Percentiles rank a stretch among this genome's conserved stretches.
Conservation (phyloP, 2,329 filamentous ascomycete genomes). For the Alternaria novae-zelandiae region DNA sequence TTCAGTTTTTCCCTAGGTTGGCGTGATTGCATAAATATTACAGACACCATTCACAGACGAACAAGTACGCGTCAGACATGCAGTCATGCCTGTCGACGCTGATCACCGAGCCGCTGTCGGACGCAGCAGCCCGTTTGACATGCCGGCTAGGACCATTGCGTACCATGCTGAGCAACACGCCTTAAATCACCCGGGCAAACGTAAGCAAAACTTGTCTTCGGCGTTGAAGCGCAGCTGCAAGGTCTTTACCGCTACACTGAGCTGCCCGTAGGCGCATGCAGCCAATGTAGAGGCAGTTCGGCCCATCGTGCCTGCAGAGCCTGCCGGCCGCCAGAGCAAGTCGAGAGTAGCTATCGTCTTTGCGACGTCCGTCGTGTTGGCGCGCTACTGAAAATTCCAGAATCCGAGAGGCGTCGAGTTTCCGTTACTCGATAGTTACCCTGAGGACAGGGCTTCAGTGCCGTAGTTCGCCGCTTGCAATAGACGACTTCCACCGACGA, state of each 20-base stretch:
- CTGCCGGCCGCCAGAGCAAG: conserved; percentile 4
- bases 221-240: conserved; percentile 12
- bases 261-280: background rate
- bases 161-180: conserved; percentile 9
- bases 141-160: background rate
- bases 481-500: background rate
- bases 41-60: background rate
- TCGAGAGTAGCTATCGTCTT: conserved; percentile 5
- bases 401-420: conserved; percentile 14
- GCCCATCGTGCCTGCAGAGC: conserved; percentile 9
- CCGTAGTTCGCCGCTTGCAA: conserved; percentile 19
- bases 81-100: background rate
- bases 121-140: background rate
- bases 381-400: conserved; percentile 18
- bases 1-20: too few relatives aligned
- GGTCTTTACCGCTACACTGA: conserved; percentile 13
- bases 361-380: conserved; percentile 12
- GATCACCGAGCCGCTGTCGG: background rate
- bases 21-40: background rate
- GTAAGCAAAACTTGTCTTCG: conserved; percentile 22
- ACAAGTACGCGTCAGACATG: background rate
- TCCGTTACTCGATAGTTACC: conserved; percentile 46
- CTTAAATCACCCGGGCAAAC: conserved; percentile 6
- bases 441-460: conserved; percentile 24
- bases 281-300: conserved; percentile 15